Evolutionary conservation across 2,329 filamentous ascomycete species (phyloP), one percentile per base, ranked within the genome.

Genomic region (Pezicula rhizophila): DNA sequence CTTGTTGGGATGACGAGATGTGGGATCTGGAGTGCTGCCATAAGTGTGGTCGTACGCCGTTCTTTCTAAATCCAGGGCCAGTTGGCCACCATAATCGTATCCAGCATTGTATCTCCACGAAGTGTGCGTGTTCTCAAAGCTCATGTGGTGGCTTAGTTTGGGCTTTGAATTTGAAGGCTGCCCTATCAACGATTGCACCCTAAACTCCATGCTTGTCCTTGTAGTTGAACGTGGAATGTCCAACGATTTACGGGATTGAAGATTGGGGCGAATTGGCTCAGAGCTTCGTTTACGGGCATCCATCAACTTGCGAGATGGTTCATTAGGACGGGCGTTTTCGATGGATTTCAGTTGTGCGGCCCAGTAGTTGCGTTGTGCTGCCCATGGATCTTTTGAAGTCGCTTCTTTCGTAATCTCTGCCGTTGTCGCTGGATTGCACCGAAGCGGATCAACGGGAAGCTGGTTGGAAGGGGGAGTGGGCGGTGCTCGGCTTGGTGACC

Each of bases 1-100:
- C 11, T 49, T 55, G 18, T 53, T 45, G 6, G 49, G 23, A 7
- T 47, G 43, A 3, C 23, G n/a, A 4, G 18, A 45, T 5, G 41
- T 11, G 2, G 28, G 28, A 10, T 31, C 28, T 31, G 28, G n/a
- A 12, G 46, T 37, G 15, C 43, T 53, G 3, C 56, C 57, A 15
- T 58, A 61, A 5, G 54, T 57, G 14, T 58, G 58, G 37, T 60
- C 49, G 34, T 61, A 61, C 37, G 38, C 41, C 7, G 44, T 44
- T 3, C 14, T 26, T 5, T 15, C 35, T 33, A 42, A 42, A 8
- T 11, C 10, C 17, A 42, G 6, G 10, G 20, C 50, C 17, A 47
- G 44, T 31, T 51, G 17, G 44, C 48, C 40, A 15, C 40, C 40
- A 28, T 42, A 42, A 40, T 56, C 47, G 42, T 47, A 52, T 5